A percentile compares a stretch with the other conserved stretches of the same genome.
Evolutionary conservation across 2,329 filamentous ascomycete genomes (phyloP).

Genomic region (Camillea tinctor): DNA sequence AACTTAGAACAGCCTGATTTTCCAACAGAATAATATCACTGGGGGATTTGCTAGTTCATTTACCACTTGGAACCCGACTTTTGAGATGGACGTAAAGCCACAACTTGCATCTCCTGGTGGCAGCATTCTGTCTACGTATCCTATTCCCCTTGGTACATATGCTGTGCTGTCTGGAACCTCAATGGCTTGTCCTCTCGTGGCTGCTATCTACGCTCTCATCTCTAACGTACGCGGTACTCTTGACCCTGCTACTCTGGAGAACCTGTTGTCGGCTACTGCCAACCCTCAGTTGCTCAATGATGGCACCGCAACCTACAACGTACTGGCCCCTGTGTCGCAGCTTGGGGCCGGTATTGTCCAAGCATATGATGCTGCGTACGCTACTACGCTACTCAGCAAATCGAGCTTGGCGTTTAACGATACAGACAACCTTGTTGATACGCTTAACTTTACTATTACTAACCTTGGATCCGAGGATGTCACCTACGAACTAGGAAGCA

Average conservation of each 20-base stretch:
- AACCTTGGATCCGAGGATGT: conserved; percentile 51
- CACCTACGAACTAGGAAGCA: conserved; percentile 52
- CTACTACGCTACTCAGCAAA: conserved; percentile 51
- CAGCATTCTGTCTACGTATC: conserved; percentile 58
- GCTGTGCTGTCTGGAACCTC: conserved; percentile 56
- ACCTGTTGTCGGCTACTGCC: conserved; percentile 25
- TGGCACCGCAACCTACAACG: conserved; percentile 28
- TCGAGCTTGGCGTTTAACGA: conserved; percentile 65
- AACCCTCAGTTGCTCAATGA: conserved; percentile 19
- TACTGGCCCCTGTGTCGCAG: conserved; percentile 56
- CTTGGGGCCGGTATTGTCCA: conserved; percentile 61
- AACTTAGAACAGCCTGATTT: conserved; percentile 32
- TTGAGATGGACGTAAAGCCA: conserved; percentile 56
- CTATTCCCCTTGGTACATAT: conserved; percentile 46
- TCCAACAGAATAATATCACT: conserved; percentile 40
- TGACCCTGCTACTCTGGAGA: conserved; percentile 49
- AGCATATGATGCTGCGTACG: conserved; percentile 57
- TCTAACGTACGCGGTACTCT: conserved; percentile 50
- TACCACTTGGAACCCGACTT: conserved; percentile 61
- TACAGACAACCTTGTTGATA: conserved; percentile 52
- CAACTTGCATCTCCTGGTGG: conserved; percentile 57
- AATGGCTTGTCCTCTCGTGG: conserved; percentile 58
- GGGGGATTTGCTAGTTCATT: conserved; percentile 53
- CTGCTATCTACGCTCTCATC: conserved; percentile 55
- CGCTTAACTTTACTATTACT: conserved; percentile 52